phyloP scores from a whole-genome alignment of 2,329 filamentous ascomycete genomes.

The Penicillium sp. region DNA sequence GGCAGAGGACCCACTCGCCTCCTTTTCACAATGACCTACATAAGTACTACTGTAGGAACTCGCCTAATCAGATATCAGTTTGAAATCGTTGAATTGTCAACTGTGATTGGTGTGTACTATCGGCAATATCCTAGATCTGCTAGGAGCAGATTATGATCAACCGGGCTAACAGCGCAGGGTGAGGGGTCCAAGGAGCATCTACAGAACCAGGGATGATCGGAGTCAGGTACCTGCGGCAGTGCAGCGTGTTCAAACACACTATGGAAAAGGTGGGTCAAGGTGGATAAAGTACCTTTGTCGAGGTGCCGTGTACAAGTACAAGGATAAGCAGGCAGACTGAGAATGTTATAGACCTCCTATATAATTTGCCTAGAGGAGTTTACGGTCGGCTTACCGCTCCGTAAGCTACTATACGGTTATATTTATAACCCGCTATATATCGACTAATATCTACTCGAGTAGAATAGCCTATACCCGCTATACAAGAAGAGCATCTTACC shows the following conservation, averaged over 20 bases:
- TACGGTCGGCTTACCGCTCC: no score
- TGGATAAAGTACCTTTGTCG: background rate
- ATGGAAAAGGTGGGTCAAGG: background rate
- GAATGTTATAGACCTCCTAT: no score
- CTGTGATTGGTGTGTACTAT: background rate
- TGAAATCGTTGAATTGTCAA: background rate
- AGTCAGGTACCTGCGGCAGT: background rate
- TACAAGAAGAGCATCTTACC: no score
- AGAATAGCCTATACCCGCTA: no score
- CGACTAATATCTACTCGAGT: no score
- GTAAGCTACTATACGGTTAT: no score
- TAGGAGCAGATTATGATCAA: background rate
- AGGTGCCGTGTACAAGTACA: background rate
- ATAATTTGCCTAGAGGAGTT: no score
- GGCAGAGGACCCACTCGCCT: constrained; percentile 20
- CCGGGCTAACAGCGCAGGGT: background rate
- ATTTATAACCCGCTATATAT: no score
- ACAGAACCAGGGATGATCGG: background rate
- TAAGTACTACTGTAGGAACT: background rate
- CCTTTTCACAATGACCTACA: constrained; percentile 13
- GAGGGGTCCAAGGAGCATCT: background rate
- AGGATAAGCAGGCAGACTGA: background rate
- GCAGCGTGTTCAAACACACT: background rate
- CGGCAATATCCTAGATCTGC: background rate
- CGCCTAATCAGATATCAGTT: background rate